Evolutionary conservation across 1,139 yeast genomes (phyloP), one percentile per base, ranked within the genome.

Genomic region (Candida tetrigidarum): DNA sequence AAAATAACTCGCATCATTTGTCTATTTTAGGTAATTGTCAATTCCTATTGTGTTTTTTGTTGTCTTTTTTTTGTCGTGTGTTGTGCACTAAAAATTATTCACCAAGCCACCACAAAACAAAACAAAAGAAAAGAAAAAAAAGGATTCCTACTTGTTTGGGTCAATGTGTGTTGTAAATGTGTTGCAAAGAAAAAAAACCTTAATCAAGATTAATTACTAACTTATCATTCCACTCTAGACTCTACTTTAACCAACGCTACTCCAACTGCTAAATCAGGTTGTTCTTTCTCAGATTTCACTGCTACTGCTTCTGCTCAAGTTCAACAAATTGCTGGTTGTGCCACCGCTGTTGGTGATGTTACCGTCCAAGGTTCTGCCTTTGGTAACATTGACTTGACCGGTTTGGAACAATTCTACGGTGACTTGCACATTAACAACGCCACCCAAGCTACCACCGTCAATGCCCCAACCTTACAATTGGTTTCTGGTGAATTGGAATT

Each of bases 231-330:
- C 27, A 10, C 20, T 49, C 14, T 56, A 70, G 75, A 74, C 69
- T 74, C 80, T 45, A 74, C 79, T 44, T 71, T 74, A 56, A 74
- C 79, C 49, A 70, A 75, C 45, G 78, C 77, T 41, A 74, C 80
- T 39, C 79, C 80, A 52, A 56, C 75, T 26, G 78, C 81, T 42
- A 66, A 74, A 48, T 81, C 83, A 49, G 79, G 75, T 33, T 80
- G 85, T 71, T 74, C 83, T 15, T 80, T 79, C 71, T 59, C 63
- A 32, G 66, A 64, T 49, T 75, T 69, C 65, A 85, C 93, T 42
- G 91, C 88, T 54, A 81, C 93, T 49, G 81, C 84, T 41, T 90
- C 92, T 67, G 62, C 86, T 32, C 92, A 90, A 56, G 81, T 93
- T 63, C 95, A 88, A 59, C 64, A 71, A 37, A 79, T 87, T 52